These are phyloP conservation scores for Pleurozium schreberi DNA, from an alignment of 225 moss, liverwort and hornwort species.

Conservation along the genomic window DNA sequence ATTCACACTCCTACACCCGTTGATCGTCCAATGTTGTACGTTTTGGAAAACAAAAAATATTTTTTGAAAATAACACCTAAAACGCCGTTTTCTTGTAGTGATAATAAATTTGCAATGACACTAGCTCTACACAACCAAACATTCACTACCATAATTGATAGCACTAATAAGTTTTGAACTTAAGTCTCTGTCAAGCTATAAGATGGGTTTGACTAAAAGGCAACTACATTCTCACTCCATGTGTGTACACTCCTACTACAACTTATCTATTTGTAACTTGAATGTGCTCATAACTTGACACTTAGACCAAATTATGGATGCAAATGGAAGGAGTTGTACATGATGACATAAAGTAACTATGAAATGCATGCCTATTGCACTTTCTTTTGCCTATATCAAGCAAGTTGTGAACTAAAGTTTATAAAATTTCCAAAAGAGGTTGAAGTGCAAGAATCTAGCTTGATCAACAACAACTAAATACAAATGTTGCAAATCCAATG, in stretches of 20 bases:
- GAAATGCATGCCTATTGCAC: no score
- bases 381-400: background rate
- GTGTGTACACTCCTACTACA: rapidly evolving
- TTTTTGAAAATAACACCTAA: no score
- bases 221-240: background rate
- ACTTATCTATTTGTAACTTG: background rate
- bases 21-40: no score
- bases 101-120: background rate
- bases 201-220: background rate
- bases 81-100: no score
- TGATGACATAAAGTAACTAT: background rate
- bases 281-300: no score
- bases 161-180: background rate
- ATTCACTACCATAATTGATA: background rate
- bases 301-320: background rate
- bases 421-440: no score
- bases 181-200: background rate
- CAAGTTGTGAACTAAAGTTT: background rate
- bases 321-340: background rate
- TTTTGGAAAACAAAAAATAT: no score
- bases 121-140: background rate
- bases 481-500: rapidly evolving
- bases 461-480: rapidly evolving
- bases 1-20: no score
- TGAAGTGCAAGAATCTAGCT: background rate